phyloP scores from a whole-genome alignment of 2,329 filamentous ascomycete species.

The Neofusicoccum sp. region DNA sequence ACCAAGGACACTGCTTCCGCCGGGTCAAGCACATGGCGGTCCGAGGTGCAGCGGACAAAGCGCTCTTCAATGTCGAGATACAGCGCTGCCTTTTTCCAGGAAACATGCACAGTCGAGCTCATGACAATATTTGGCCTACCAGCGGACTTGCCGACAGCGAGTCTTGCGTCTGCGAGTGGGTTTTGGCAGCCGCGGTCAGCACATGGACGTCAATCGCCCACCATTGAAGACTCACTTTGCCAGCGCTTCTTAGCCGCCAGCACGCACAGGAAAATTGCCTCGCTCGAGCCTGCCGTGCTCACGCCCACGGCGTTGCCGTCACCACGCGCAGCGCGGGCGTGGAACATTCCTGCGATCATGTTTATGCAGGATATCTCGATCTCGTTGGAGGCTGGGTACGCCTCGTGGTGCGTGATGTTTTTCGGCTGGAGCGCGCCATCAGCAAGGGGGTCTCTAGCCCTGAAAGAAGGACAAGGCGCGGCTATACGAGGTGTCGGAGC shows the following conservation, averaged over 20 bases:
- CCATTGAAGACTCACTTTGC: conserved; percentile 36
- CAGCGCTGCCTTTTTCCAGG: conserved; percentile 86
- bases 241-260: conserved; percentile 95
- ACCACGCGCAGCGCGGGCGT: conserved; percentile 65
- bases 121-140: conserved; percentile 91
- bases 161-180: conserved; percentile 53
- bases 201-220: no score
- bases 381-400: conserved; percentile 54
- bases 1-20: conserved; percentile 62
- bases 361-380: conserved; percentile 79
- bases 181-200: no score
- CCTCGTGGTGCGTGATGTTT: conserved; percentile 71
- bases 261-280: conserved; percentile 80
- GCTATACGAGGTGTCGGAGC: conserved; percentile 67
- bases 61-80: conserved; percentile 95
- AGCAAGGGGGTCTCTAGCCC: conserved; percentile 66
- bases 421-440: conserved; percentile 54
- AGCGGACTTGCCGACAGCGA: conserved; percentile 74
- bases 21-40: conserved; percentile 66
- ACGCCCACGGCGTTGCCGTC: conserved; percentile 76
- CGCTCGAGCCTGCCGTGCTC: conserved; percentile 85
- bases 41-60: conserved; percentile 65
- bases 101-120: conserved; percentile 94
- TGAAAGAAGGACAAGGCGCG: neutral
- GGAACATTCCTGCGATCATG: conserved; percentile 77